Conservation (phyloP, 164 flowering plant species). For the Santalum album region DNA sequence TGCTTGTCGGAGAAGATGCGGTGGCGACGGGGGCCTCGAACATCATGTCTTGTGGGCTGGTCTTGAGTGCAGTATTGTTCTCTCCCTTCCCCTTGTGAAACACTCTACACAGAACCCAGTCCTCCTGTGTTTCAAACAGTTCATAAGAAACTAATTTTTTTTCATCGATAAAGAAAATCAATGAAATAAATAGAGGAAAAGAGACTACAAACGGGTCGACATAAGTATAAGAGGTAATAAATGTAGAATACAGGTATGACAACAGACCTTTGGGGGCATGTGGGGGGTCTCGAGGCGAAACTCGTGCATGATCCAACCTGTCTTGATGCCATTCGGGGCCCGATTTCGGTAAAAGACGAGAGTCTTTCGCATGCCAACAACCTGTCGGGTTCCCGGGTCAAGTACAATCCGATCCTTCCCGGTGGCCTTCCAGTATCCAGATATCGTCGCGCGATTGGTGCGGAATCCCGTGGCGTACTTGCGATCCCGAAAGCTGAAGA, state of each 20-base stretch:
- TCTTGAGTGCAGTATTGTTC: neutral
- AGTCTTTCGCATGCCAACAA: constrained; percentile 80
- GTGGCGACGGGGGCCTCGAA: constrained; percentile 14
- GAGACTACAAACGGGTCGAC: too few relatives aligned
- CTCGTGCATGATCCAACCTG: constrained; percentile 92
- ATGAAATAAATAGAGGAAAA: too few relatives aligned
- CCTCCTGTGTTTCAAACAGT: constrained; percentile 39
- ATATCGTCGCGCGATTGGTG: constrained; percentile 63
- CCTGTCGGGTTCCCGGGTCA: constrained; percentile 33
- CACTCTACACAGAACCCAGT: constrained; percentile 85
- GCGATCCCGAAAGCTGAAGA: constrained; percentile 82
- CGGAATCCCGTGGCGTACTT: constrained; percentile 74
- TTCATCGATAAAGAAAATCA: too few relatives aligned
- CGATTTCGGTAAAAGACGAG: constrained; percentile 66
- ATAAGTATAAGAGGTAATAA: neutral
- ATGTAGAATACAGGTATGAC: too few relatives aligned
- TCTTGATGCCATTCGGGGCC: constrained; percentile 78
- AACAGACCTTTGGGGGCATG: constrained; percentile 56
- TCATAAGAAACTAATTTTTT: too few relatives aligned
- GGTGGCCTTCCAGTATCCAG: constrained; percentile 88
- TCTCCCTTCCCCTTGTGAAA: constrained; percentile 54
- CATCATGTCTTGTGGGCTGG: constrained; percentile 18
- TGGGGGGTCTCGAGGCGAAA: constrained; percentile 65
- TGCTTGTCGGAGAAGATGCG: constrained; percentile 8
- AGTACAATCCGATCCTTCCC: constrained; percentile 66